Percentiles rank a stretch among this genome's conserved stretches.
phyloP scores from a whole-genome alignment of 2,329 filamentous ascomycete species.

The Penicillium sclerotiorum region DNA sequence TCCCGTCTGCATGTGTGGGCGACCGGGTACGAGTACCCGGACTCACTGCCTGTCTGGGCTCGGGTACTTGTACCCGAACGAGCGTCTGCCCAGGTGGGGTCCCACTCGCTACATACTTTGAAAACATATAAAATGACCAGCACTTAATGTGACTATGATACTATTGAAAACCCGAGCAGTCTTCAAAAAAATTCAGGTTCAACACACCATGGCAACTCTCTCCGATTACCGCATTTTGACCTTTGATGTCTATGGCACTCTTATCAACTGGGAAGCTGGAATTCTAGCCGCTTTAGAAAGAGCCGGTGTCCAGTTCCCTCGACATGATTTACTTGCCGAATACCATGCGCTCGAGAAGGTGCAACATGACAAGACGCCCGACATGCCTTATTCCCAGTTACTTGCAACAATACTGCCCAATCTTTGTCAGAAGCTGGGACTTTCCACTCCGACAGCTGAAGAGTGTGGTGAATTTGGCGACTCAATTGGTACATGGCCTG shows the following conservation, averaged over 20 bases:
- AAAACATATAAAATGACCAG: too few relatives aligned
- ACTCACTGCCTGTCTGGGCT: too few relatives aligned
- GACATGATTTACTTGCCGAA: not conserved
- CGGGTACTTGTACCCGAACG: too few relatives aligned
- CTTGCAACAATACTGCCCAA: not conserved
- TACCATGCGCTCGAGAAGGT: too few relatives aligned
- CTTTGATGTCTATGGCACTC: constrained; percentile 78
- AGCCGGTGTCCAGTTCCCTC: not conserved
- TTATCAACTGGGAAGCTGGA: constrained; percentile 74
- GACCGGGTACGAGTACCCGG: too few relatives aligned
- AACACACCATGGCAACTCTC: not conserved
- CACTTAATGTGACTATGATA: too few relatives aligned
- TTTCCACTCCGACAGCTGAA: not conserved
- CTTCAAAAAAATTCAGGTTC: not conserved
- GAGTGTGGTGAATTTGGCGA: not conserved
- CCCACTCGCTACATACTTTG: too few relatives aligned
- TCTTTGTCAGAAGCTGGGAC: not conserved
- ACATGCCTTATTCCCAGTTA: not conserved
- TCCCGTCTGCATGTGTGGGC: too few relatives aligned
- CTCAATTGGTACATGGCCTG: constrained; percentile 46
- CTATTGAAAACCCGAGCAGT: too few relatives aligned
- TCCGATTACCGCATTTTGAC: constrained; percentile 56
- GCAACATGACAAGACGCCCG: not conserved
- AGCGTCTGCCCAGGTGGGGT: too few relatives aligned
- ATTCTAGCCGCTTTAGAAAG: constrained; percentile 48